Conservation (phyloP, 345 rosid genomes). For the Aquilaria malaccensis region DNA sequence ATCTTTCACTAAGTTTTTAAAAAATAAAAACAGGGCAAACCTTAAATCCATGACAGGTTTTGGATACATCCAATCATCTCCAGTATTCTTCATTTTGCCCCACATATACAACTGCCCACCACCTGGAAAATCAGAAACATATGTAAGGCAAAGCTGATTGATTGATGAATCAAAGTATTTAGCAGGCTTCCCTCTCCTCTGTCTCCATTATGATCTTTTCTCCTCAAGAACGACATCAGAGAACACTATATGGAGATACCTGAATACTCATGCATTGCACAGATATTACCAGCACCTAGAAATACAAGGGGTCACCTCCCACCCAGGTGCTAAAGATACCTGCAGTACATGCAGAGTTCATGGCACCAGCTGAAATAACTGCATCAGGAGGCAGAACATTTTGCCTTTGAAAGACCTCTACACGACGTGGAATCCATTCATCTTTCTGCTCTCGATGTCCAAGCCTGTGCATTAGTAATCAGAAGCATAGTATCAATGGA, state of each 20-base stretch:
- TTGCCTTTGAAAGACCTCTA: conserved; percentile 67
- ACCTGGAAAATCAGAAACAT: conserved; percentile 37
- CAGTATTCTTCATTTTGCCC: conserved; percentile 88
- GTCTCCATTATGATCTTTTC: too few relatives aligned
- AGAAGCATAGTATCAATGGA: conserved; percentile 6
- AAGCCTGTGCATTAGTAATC: conserved; percentile 43
- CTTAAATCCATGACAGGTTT: conserved; percentile 98
- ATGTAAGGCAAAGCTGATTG: neutral
- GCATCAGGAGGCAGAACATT: conserved; percentile 79
- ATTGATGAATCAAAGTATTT: too few relatives aligned
- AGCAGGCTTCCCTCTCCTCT: too few relatives aligned
- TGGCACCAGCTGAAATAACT: conserved; percentile 74
- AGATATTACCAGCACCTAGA: neutral
- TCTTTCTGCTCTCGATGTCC: conserved; percentile 99
- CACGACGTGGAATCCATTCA: conserved; percentile 92
- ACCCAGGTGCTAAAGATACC: conserved; percentile 30
- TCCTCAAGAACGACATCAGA: too few relatives aligned
- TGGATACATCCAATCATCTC: conserved; percentile 99
- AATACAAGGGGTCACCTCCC: too few relatives aligned
- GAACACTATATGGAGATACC: too few relatives aligned
- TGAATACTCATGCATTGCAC: neutral
- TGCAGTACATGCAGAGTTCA: conserved; percentile 92
- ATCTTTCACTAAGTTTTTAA: neutral
- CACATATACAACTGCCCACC: conserved; percentile 99
- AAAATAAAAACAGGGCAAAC: conserved; percentile 22